These are phyloP conservation scores for Mycena metata DNA, from an alignment of 768 basidiomycete species.

Conservation along the genomic window DNA sequence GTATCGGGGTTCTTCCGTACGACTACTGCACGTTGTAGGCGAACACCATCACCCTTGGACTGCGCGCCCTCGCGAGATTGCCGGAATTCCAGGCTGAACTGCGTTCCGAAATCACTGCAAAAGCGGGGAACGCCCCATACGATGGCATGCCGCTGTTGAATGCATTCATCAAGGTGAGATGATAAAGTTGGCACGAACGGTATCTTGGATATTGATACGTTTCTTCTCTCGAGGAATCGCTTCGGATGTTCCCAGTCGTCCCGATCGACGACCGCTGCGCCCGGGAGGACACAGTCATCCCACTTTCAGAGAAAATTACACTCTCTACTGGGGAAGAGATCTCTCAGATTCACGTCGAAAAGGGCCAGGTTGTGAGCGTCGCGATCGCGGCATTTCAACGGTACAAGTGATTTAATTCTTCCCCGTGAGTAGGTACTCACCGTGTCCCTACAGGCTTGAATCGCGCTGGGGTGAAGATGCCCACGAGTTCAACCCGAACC, in stretches of 20 bases:
- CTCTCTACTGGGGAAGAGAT: background rate
- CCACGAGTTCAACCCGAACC: slow-evolving; percentile 16
- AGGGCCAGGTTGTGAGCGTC: slow-evolving; percentile 10
- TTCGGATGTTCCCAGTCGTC: slow-evolving; percentile 17
- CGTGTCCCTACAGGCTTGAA: background rate
- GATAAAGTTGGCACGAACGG: too few relatives aligned
- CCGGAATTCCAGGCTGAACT: slow-evolving; percentile 16
- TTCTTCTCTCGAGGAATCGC: slow-evolving; percentile 18
- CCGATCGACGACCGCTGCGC: slow-evolving; percentile 27
- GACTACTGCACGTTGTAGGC: too few relatives aligned
- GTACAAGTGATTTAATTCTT: background rate
- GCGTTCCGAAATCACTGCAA: slow-evolving; percentile 16
- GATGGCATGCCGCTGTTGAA: slow-evolving; percentile 27
- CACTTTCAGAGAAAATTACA: slow-evolving; percentile 5
- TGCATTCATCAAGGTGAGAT: slow-evolving; percentile 33
- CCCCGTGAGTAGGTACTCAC: background rate
- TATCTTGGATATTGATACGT: background rate
- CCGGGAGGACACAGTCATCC: background rate
- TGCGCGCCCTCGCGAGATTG: slow-evolving; percentile 14
- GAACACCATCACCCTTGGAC: slow-evolving; percentile 10
- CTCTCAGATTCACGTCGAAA: slow-evolving; percentile 5
- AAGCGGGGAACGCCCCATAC: background rate
- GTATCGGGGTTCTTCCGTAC: too few relatives aligned
- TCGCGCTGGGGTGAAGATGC: slow-evolving; percentile 30
- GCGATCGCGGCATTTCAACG: slow-evolving; percentile 16